These are phyloP conservation scores for Polytrichum formosum DNA, from an alignment of 225 moss, liverwort and hornwort genomes.

Conservation along the genomic window DNA sequence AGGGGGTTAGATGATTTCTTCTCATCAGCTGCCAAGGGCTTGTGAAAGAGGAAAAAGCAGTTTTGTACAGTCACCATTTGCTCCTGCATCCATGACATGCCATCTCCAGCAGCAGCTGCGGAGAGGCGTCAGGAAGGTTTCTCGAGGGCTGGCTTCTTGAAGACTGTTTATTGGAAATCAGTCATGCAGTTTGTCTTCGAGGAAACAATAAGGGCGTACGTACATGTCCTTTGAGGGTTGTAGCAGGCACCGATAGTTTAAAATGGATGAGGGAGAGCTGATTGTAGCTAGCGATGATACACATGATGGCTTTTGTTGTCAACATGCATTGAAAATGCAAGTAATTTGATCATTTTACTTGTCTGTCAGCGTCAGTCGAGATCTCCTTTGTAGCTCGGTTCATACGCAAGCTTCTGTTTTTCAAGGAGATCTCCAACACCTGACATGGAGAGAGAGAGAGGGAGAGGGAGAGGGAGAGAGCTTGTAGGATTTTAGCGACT, in stretches of 20 bases:
- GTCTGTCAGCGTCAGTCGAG: slow-evolving; percentile 9
- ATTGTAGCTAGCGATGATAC: slow-evolving; percentile 12
- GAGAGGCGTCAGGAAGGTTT: slow-evolving; percentile 10
- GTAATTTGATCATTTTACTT: slow-evolving; percentile 19
- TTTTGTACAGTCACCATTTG: slow-evolving; percentile 48
- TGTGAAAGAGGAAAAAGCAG: slow-evolving; percentile 22
- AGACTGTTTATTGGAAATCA: slow-evolving; percentile 22
- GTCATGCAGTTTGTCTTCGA: slow-evolving; percentile 3
- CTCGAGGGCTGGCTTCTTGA: slow-evolving; percentile 13
- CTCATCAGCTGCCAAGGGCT: slow-evolving; percentile 1
- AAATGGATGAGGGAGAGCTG: slow-evolving; percentile 9
- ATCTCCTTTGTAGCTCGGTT: slow-evolving; percentile 25
- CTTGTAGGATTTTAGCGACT: slow-evolving; percentile 14
- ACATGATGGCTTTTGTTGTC: slow-evolving; percentile 17
- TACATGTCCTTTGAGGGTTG: slow-evolving; percentile 22
- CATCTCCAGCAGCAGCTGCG: not conserved
- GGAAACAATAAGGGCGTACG: slow-evolving; percentile 19
- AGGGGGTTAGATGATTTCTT: slow-evolving; percentile 1
- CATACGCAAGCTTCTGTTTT: not conserved
- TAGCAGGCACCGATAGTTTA: slow-evolving; percentile 1
- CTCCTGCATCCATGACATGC: not conserved
- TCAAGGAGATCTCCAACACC: not conserved
- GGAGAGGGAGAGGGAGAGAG: not conserved
- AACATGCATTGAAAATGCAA: slow-evolving; percentile 4
- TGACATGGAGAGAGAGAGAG: not conserved